Evolutionary conservation across 768 basidiomycete species (phyloP).

Genomic region (Lentinula sp.): DNA sequence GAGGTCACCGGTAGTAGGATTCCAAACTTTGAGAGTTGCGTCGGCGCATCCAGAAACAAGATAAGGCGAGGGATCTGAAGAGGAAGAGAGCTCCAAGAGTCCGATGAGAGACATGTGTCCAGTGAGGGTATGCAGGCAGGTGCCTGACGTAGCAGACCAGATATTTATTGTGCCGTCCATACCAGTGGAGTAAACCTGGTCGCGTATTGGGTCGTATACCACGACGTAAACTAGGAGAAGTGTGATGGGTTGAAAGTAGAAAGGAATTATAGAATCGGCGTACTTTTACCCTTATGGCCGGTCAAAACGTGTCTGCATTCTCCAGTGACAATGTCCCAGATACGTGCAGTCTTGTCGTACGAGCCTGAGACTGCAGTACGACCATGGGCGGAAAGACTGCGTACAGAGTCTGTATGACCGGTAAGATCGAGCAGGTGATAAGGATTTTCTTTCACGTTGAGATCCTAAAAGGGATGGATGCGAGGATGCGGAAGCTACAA

Average conservation of each 20-base stretch:
- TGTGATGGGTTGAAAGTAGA: no score
- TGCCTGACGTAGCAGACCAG: constrained; percentile 83
- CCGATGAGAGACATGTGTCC: constrained; percentile 96
- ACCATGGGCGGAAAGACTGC: constrained; percentile 87
- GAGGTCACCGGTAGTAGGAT: constrained; percentile 49
- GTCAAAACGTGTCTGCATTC: constrained; percentile 72
- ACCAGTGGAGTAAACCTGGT: constrained; percentile 92
- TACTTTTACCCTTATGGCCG: constrained; percentile 80
- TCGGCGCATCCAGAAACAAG: constrained; percentile 97
- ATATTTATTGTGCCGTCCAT: constrained; percentile 97
- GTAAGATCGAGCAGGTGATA: constrained; percentile 80
- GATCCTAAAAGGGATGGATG: background rate
- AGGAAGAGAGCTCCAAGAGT: constrained; percentile 72
- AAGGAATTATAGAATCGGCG: background rate
- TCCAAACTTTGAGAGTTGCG: constrained; percentile 92
- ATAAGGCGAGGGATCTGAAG: constrained; percentile 42
- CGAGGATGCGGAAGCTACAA: background rate
- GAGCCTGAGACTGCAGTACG: constrained; percentile 90
- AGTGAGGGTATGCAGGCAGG: constrained; percentile 71
- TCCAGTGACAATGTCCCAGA: constrained; percentile 91
- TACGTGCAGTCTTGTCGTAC: constrained; percentile 90
- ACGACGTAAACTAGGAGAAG: constrained; percentile 21
- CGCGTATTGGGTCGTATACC: constrained; percentile 32
- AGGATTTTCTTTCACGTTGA: constrained; percentile 47
- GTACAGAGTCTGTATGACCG: constrained; percentile 88